Percentiles rank a stretch among this genome's conserved stretches.
Evolutionary conservation across 768 basidiomycete species (phyloP).

Genomic region (Phanerodontia chrysosporium): DNA sequence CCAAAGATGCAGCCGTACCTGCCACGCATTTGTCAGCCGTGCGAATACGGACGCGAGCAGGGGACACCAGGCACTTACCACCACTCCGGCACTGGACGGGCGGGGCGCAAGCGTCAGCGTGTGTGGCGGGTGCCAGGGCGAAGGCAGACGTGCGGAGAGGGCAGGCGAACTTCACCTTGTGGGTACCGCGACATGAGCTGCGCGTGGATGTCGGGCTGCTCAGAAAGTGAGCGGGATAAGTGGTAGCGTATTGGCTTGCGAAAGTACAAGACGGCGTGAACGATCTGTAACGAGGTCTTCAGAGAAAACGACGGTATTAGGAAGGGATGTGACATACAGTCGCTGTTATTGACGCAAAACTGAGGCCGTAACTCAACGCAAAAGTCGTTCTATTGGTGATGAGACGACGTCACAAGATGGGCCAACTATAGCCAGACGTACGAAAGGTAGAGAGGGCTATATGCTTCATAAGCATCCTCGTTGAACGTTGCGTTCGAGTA

Average conservation of each 20-base stretch:
- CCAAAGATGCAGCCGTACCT: slow-evolving; percentile 36
- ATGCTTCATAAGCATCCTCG: slow-evolving; percentile 33
- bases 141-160: too few relatives aligned
- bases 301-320: neutral
- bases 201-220: slow-evolving; percentile 48
- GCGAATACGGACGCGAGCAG: neutral
- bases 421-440: slow-evolving; percentile 18
- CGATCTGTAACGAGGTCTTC: slow-evolving; percentile 19
- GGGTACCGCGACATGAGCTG: slow-evolving; percentile 36
- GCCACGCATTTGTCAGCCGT: neutral
- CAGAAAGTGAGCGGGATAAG: slow-evolving; percentile 36
- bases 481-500: slow-evolving; percentile 33
- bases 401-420: slow-evolving; percentile 30
- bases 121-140: neutral
- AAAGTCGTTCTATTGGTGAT: slow-evolving; percentile 28
- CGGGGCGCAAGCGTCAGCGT: neutral
- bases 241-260: slow-evolving; percentile 37
- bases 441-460: slow-evolving; percentile 42
- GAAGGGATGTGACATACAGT: slow-evolving; percentile 17
- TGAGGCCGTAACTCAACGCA: slow-evolving; percentile 37
- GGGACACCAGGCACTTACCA: slow-evolving; percentile 30
- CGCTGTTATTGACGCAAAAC: slow-evolving; percentile 44
- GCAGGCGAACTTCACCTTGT: slow-evolving; percentile 12
- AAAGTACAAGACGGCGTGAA: slow-evolving; percentile 41
- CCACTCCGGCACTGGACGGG: slow-evolving; percentile 43